Percentiles rank a stretch among this genome's conserved stretches.
These are phyloP conservation scores for Phytophthora melonis DNA, from an alignment of 352 stramenopile genomes.

Conservation along the genomic window DNA sequence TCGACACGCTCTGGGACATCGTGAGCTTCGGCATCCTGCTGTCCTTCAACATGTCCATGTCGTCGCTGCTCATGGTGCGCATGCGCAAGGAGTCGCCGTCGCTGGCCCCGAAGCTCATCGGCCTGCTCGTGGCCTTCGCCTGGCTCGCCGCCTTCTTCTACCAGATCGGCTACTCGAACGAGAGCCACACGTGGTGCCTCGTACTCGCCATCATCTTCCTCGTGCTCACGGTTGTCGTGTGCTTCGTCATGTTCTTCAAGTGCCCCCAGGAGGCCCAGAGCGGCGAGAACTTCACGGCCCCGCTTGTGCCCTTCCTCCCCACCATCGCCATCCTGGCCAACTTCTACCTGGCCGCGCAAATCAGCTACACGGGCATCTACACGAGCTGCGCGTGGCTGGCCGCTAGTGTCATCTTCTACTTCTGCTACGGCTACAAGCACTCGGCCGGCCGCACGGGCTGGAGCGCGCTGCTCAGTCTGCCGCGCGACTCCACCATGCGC, in stretches of 20 bases:
- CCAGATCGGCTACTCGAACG: constrained; percentile 63
- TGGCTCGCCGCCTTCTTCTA: constrained; percentile 70
- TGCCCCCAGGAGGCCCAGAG: constrained; percentile 67
- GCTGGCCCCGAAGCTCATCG: constrained; percentile 54
- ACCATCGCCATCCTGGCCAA: constrained; percentile 60
- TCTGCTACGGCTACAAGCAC: constrained; percentile 82
- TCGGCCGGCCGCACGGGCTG: constrained; percentile 69
- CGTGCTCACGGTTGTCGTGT: constrained; percentile 42
- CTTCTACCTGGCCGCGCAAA: constrained; percentile 79
- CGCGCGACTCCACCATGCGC: constrained; percentile 54
- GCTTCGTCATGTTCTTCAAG: constrained; percentile 60
- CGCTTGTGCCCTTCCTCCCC: constrained; percentile 74
- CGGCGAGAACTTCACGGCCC: constrained; percentile 64
- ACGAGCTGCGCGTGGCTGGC: constrained; percentile 67
- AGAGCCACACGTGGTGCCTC: constrained; percentile 40
- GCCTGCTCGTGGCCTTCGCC: constrained; percentile 43
- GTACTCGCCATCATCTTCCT: constrained; percentile 62
- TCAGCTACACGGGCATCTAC: constrained; percentile 58
- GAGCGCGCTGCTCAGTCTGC: constrained; percentile 63
- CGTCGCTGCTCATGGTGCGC: constrained; percentile 76
- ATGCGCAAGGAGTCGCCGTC: constrained; percentile 62
- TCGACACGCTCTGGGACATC: constrained; percentile 87
- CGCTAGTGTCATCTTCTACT: constrained; percentile 75
- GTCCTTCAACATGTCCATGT: constrained; percentile 89
- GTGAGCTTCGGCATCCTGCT: constrained; percentile 91